Evolutionary conservation across 345 rosid genomes (phyloP), one percentile per base, ranked within the genome.

Genomic region (Salix viminalis): DNA sequence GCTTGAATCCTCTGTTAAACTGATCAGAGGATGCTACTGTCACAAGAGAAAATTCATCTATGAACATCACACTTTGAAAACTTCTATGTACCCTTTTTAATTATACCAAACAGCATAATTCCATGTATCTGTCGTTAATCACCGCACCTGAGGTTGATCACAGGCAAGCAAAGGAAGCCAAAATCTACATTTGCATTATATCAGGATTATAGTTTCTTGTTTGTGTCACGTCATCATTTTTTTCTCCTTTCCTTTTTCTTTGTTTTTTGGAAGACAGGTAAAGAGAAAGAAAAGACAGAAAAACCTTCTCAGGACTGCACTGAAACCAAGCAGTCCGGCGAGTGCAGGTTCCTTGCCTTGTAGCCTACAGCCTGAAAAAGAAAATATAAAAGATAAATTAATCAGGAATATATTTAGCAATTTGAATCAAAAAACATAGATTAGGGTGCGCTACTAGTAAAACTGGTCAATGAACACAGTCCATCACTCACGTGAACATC

Each of bases 401-500:
- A 5, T 4, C 42, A 34, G 71, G 8, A 42, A 44, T 16, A 58
- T 2, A 58, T 58, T 26, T n/a, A 58, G 64, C 28, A 58, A 58
- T 3, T 10, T 58, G 64, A n/a, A 10, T 58, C 14, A 10, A 23
- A 58, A 0, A 10, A 23, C 64, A 24, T 8, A 58, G 24, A 58
- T 58, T 10, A 4, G 24, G 26, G 6, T 58, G 10, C 13, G 62
- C 14, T 58, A 58, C 28, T 58, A 4, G 12, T 3, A 58, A 58
- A 5, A n/a, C 14, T 58, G 62, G 62, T 58, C 10, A 58, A 10
- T 10, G 48, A 70, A 42, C 24, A 46, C 65, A 12, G 10, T 70
- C 24, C 52, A 39, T 34, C 21, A 75, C 89, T 96, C 87, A 93
- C 92, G 91, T 87, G 84, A 96, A 96, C 80, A 91, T 79, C 50